phyloP scores from a whole-genome alignment of 108 stramenopile species.

The Fragilaria crotonensis region DNA sequence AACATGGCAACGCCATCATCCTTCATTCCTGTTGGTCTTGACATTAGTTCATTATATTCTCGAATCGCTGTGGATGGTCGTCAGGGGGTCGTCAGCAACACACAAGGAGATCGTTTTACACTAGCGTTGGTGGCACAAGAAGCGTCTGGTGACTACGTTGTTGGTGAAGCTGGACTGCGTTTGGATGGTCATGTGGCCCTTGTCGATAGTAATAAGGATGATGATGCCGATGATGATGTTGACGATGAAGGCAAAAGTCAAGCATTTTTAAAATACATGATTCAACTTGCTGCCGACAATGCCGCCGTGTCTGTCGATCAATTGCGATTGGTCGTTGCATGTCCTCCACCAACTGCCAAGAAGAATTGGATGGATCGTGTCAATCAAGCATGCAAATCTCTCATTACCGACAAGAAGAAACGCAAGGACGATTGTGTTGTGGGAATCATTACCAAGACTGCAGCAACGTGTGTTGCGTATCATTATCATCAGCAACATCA shows the following conservation, averaged over 20 bases:
- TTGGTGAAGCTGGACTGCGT: not conserved
- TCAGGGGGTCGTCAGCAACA: not conserved
- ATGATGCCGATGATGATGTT: not conserved
- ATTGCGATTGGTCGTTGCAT: not conserved
- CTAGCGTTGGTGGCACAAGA: not conserved
- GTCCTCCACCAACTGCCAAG: not conserved
- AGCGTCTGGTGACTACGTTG: not conserved
- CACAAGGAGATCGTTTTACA: conserved; percentile 1
- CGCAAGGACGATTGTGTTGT: not conserved
- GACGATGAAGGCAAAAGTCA: not conserved
- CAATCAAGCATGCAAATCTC: not conserved
- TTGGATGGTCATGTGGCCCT: too few species aligned
- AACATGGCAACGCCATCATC: too few species aligned
- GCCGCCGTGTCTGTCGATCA: not conserved
- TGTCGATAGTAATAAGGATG: not conserved
- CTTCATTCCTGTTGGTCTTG: not conserved
- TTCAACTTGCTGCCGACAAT: not conserved
- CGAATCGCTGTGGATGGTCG: not conserved
- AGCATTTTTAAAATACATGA: not conserved
- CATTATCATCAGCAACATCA: too few species aligned
- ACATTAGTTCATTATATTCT: not conserved
- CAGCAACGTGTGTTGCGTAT: conserved; percentile 4
- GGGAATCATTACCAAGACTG: not conserved
- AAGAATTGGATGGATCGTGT: not conserved
- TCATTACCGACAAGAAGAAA: not conserved